Conservation (phyloP, 768 basidiomycete genomes). For the Flagelloscypha sp. region DNA sequence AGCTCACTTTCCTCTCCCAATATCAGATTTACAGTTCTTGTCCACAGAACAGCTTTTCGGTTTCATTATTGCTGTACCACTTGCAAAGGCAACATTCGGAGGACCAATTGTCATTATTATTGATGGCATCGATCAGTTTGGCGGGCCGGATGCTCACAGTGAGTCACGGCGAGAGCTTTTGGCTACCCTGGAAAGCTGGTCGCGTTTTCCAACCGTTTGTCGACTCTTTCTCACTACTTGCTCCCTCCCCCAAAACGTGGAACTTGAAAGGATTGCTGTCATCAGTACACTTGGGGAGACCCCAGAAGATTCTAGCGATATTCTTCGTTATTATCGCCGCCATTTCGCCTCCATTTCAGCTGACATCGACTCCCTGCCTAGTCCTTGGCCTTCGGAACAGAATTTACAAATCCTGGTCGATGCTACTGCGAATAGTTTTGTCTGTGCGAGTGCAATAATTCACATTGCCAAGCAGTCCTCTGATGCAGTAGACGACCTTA, state of each 20-base stretch:
- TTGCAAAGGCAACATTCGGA: too few species aligned
- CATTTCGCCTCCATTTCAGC: conserved; percentile 12
- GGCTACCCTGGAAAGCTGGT: conserved; percentile 14
- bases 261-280: conserved; percentile 11
- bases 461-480: conserved; percentile 19
- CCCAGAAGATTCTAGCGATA: conserved; percentile 14
- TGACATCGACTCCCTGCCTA: conserved; percentile 8
- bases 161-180: conserved; percentile 15
- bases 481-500: conserved; percentile 10
- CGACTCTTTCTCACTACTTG: too few species aligned
- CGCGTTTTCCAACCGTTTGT: conserved; percentile 11
- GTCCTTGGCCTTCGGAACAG: conserved; percentile 13
- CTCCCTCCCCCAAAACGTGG: too few species aligned
- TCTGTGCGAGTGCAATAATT: too few species aligned
- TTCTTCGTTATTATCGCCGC: conserved; percentile 13
- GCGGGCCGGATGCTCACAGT: conserved; percentile 12
- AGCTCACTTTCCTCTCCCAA: too few species aligned
- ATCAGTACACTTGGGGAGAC: too few species aligned
- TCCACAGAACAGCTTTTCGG: too few species aligned
- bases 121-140: conserved; percentile 25
- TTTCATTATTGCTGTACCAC: too few species aligned
- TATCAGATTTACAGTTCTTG: too few species aligned
- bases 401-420: conserved; percentile 14
- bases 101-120: conserved; percentile 21
- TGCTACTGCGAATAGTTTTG: conserved; percentile 21